These are phyloP conservation scores for Cyberlindnera sargentensis DNA, from an alignment of 805 yeast species.

Conservation along the genomic window DNA sequence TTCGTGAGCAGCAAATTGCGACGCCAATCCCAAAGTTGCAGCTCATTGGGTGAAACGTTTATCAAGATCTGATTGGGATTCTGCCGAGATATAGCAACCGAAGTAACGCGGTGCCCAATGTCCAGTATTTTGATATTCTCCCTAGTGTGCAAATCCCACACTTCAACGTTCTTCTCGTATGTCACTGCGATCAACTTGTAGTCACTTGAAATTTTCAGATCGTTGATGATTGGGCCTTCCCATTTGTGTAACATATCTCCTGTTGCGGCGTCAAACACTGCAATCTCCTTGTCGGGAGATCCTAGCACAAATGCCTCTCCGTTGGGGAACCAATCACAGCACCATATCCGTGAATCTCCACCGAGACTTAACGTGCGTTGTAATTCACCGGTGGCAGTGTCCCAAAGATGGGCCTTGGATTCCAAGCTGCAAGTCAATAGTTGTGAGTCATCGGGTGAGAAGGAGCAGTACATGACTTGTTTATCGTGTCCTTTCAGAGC, in stretches of 20 bases:
- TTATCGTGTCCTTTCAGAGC: conserved; percentile 40
- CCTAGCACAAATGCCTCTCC: conserved; percentile 57
- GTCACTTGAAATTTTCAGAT: conserved; percentile 58
- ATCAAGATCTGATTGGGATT: conserved; percentile 52
- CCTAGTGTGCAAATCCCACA: conserved; percentile 45
- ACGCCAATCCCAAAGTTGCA: conserved; percentile 75
- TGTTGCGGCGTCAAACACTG: conserved; percentile 34
- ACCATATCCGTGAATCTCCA: conserved; percentile 34
- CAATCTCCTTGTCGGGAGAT: conserved; percentile 64
- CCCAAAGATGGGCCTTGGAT: conserved; percentile 65
- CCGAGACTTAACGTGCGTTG: conserved; percentile 14
- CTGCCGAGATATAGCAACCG: conserved; percentile 48
- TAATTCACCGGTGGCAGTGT: conserved; percentile 35
- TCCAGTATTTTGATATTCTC: conserved; percentile 37
- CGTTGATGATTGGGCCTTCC: conserved; percentile 51
- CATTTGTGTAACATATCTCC: conserved; percentile 23
- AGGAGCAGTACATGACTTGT: conserved; percentile 58
- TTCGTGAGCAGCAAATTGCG: conserved; percentile 52
- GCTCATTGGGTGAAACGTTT: conserved; percentile 65
- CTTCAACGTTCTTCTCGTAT: conserved; percentile 51
- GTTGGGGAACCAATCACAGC: conserved; percentile 67
- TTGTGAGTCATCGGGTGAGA: conserved; percentile 67
- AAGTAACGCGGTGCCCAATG: conserved; percentile 54
- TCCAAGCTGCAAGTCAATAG: conserved; percentile 71
- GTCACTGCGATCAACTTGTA: conserved; percentile 61